Percentiles rank a stretch among this genome's conserved stretches.
Conservation (phyloP, 2,329 filamentous ascomycete species). For the Rhexocercosporidium sp. region DNA sequence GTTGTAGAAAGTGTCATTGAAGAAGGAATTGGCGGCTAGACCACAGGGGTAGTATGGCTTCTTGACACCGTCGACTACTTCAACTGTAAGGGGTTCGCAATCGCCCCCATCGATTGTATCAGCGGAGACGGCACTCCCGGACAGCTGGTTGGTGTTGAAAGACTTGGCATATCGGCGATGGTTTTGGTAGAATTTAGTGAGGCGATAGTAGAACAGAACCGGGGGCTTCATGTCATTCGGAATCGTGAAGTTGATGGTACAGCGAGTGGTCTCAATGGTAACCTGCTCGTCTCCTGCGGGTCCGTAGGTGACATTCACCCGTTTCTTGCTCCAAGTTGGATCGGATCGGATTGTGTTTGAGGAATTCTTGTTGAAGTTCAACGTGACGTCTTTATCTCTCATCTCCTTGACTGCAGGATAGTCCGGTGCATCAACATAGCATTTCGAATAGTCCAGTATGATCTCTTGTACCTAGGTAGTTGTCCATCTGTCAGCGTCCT, state of each 20-base stretch:
- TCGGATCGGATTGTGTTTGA: slow-evolving; percentile 35
- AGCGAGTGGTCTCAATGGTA: slow-evolving; percentile 53
- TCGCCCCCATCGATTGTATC: slow-evolving; percentile 68
- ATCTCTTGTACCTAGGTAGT: slow-evolving; percentile 82
- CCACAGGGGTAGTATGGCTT: slow-evolving; percentile 93
- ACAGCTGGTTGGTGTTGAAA: slow-evolving; percentile 82
- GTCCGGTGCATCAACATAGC: slow-evolving; percentile 60
- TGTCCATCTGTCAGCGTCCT: slow-evolving; percentile 21
- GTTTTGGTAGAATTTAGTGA: slow-evolving; percentile 99
- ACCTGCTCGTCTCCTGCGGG: slow-evolving; percentile 37
- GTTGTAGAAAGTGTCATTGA: slow-evolving; percentile 86
- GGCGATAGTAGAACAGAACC: slow-evolving; percentile 90
- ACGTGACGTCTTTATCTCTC: slow-evolving; percentile 60
- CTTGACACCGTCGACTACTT: slow-evolving; percentile 51
- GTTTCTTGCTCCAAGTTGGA: slow-evolving; percentile 33
- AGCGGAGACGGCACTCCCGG: slow-evolving; percentile 68
- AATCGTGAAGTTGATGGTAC: slow-evolving; percentile 78
- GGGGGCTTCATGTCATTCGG: slow-evolving; percentile 80
- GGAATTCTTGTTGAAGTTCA: slow-evolving; percentile 70
- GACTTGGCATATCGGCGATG: slow-evolving; percentile 95
- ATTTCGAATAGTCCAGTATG: slow-evolving; percentile 87
- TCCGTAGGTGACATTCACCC: slow-evolving; percentile 48
- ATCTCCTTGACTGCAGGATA: slow-evolving; percentile 54
- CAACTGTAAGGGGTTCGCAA: slow-evolving; percentile 74
- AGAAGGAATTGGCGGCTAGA: slow-evolving; percentile 93